Base-by-base conservation (phyloP, 768 basidiomycete species). In the Suillus weaverae region DNA sequence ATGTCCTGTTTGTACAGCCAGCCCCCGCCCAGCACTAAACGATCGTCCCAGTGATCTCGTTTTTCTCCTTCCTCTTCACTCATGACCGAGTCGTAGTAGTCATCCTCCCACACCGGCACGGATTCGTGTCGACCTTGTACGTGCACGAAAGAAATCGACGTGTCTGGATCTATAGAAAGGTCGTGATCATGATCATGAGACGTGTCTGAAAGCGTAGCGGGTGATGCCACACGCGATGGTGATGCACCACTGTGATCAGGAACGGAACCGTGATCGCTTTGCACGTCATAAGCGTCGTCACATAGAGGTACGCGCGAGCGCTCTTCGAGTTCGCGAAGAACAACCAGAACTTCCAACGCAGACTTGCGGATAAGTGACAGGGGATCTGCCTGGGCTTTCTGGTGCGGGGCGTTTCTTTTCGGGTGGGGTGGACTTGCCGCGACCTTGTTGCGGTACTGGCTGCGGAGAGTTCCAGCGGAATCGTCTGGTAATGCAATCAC, bases 31-130 rank as follows among this genome's bases (percentile, higher is more conserved):
- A 94, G 80, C 0, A 93, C 88, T 13, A 95, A 82, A 41, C 87
- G 81, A 71, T 94, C 90, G 70, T 94, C 93, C 93, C 93, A 95
- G 20, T 82, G 79, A 67, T 91, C 89, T 46, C 83, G 82, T 74
- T 88, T 89, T 70, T 86, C 84, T 57, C 71, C 73, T 56, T 82
- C 80, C 60, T 81, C 80, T 66, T 84, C 84, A 66, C 81, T 81
- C 51, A 83, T 76, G 38, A 80, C 81, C 22, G 80, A 81, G 5
- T 80, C 73, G 14, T 77, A 71, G 44, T 74, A 69, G 39, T 76
- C 84, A 66, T 92, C 89, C 66, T 91, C 90, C 93, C 93, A 94
- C 1, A 95, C 91, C 0, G 90, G 89, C 9, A 95, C 82, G 20
- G 81, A 82, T 68, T 87, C 85, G 44, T 80, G 77, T 35, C 84